Evolutionary conservation across 2,329 filamentous ascomycete species (phyloP), one percentile per base, ranked within the genome.

Genomic region (Furcasterigmium sp.): DNA sequence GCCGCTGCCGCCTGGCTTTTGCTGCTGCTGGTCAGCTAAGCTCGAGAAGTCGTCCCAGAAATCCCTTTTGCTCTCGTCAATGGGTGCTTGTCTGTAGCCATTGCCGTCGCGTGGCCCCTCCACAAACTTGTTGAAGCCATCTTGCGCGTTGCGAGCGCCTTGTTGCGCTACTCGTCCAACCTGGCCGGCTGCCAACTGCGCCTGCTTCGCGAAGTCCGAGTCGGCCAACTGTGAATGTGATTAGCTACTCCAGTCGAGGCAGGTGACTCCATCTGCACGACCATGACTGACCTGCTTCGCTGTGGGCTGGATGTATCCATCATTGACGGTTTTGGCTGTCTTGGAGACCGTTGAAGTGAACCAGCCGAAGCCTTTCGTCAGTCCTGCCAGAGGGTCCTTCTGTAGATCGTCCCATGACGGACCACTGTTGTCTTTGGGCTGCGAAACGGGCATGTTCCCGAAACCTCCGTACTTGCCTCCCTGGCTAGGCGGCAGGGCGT

Each of bases 291-390:
- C 86, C 79, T 90, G 87, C 59, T 88, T 86, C 48, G 93, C 89
- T 21, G 90, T 93, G 9, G 93, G 93, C 66, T 95, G 90, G 42
- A 98, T 88, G 67, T 89, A 96, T 26, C 85, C 81, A 53, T 93
- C 85, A 61, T 96, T 95, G 19, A 96, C 85, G 14, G 81, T 87
- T 72, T 95, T 94, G 29, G 91, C 93, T 51, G 87, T 87, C 73
- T 93, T 95, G 20, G 82, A 83, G 34, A 97, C 89, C 11, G 88
- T 90, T 26, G 81, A 85, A 15, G 89, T 80, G 58, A 97, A 89
- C 90, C 93, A 97, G 8, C 91, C 91, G 56, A 97, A 94, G 0
- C 91, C 87, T 66, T 95, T 96, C 21, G 83, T 89, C 54, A 98
- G 65, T 14, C 91, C 90, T 1, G 80, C 91, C 49, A 97, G 73